Evolutionary conservation across 2,329 filamentous ascomycete species (phyloP), one percentile per base, ranked within the genome.

Genomic region (Xylariaceae sp.): DNA sequence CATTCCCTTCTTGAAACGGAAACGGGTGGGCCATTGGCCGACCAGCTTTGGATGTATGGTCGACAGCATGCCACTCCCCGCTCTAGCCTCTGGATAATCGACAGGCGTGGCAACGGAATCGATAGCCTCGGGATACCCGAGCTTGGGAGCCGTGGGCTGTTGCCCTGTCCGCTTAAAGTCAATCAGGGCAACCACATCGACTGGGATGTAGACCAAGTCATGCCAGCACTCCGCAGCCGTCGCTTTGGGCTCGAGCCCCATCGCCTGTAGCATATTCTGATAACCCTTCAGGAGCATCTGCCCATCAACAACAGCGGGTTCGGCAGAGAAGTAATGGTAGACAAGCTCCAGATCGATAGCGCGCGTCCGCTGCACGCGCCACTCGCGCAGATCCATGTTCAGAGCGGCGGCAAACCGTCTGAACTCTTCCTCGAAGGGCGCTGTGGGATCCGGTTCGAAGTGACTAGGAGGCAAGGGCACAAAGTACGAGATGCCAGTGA

Each of bases 311-410:
- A 21, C 6, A 3, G 18, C 18, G 11, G 3, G 8, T 26, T 21
- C 16, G 16, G 15, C 9, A 23, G 39, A 24, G 39, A 42, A 42
- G 11, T 42, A 42, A 21, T 42, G 39, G 23, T 3, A 42, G 6
- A 42, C 39, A 4, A 42, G 39, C 39, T 42, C 39, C 39, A 16
- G 39, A 13, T 42, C 39, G 13, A 42, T 42, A 6, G 39, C 39
- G 23, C 39, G 39, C 13, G 39, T 42, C n/a, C 39, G 39, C 23
- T 24, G 23, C 23, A 42, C 39, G 39, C 39, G 39, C 39, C 39
- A 42, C 16, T 42, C 20, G 13, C 23, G 18, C 8, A 10, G 16
- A 26, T 16, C 16, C 9, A 42, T 16, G 16, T 24, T 42, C 13
- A 13, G 39, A 2, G 39, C 13, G 13, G 13, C 8, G 6, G 39